These are phyloP conservation scores for Rhytidhysteron rufulum DNA, from an alignment of 2,329 filamentous ascomycete genomes.

Conservation along the genomic window DNA sequence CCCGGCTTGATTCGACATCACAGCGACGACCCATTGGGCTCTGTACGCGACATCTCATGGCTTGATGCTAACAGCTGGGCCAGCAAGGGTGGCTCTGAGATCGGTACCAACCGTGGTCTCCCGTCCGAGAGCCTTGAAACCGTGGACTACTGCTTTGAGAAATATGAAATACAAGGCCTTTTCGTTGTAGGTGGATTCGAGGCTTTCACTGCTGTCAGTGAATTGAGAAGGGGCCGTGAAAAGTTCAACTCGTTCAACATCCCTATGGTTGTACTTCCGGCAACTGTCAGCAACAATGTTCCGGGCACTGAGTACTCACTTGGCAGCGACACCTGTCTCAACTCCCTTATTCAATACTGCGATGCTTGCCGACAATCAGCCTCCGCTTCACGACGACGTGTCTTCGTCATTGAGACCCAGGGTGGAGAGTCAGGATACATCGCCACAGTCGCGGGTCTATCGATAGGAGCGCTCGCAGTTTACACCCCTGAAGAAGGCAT, in stretches of 20 bases:
- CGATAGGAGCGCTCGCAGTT: conserved; percentile 87
- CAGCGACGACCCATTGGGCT: conserved; percentile 72
- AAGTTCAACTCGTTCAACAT: conserved; percentile 85
- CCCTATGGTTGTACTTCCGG: conserved; percentile 84
- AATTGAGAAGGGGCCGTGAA: conserved; percentile 75
- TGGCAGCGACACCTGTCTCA: conserved; percentile 93
- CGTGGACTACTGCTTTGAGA: conserved; percentile 77
- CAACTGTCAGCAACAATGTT: conserved; percentile 99
- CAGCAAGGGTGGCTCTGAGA: conserved; percentile 94
- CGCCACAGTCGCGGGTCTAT: conserved; percentile 82
- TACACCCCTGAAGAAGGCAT: conserved; percentile 98
- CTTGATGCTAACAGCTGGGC: conserved; percentile 94
- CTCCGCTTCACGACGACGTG: conserved; percentile 84
- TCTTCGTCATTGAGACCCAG: conserved; percentile 98
- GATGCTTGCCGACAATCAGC: conserved; percentile 98
- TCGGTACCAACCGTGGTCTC: conserved; percentile 93
- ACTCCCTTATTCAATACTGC: conserved; percentile 90
- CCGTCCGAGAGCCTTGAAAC: conserved; percentile 82
- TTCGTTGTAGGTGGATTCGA: conserved; percentile 95
- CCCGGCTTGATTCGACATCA: conserved; percentile 90
- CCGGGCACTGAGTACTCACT: conserved; percentile 96
- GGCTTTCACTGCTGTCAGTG: conserved; percentile 86
- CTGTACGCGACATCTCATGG: conserved; percentile 85
- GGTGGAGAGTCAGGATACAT: conserved; percentile 92
- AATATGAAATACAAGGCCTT: conserved; percentile 85